phyloP scores from a whole-genome alignment of 495 filamentous ascomycete genomes.

The Cladorrhinum samala region DNA sequence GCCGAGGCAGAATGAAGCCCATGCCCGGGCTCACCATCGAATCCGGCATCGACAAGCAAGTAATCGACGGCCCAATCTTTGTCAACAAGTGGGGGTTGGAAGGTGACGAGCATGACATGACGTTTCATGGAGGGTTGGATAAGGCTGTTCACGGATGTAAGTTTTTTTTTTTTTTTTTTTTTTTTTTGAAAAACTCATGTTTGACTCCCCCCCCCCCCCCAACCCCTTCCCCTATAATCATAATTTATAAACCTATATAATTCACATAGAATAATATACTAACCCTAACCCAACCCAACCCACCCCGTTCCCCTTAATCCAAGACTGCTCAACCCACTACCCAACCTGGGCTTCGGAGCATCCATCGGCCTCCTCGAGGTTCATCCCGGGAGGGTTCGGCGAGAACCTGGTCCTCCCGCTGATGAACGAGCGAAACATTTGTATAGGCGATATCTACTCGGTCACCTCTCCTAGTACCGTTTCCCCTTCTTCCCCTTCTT shows the following conservation, averaged over 20 bases:
- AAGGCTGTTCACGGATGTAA: conserved; percentile 53
- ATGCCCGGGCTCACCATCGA: conserved; percentile 37
- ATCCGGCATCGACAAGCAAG: conserved; percentile 48
- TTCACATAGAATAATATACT: background rate
- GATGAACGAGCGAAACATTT: conserved; percentile 53
- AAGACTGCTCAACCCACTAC: conserved; percentile 51
- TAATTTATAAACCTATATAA: background rate
- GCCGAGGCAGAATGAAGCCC: conserved; percentile 45
- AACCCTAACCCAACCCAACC: too few species aligned
- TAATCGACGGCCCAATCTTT: conserved; percentile 32
- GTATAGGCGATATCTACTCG: conserved; percentile 49
- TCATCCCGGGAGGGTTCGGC: conserved; percentile 49
- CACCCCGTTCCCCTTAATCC: background rate
- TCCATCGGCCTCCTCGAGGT: conserved; percentile 34
- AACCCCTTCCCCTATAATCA: background rate
- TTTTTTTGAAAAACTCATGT: too few species aligned
- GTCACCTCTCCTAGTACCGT: too few species aligned
- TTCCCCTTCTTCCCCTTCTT: too few species aligned
- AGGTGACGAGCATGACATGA: conserved; percentile 51
- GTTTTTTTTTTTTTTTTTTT: too few species aligned
- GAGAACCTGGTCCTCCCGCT: conserved; percentile 48
- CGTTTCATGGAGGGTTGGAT: conserved; percentile 49
- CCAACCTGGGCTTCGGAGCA: conserved; percentile 39
- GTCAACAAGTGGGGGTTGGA: conserved; percentile 42
- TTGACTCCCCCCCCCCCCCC: background rate